These are phyloP conservation scores for Elsinoe batatas DNA, from an alignment of 2,329 filamentous ascomycete species.

Conservation along the genomic window DNA sequence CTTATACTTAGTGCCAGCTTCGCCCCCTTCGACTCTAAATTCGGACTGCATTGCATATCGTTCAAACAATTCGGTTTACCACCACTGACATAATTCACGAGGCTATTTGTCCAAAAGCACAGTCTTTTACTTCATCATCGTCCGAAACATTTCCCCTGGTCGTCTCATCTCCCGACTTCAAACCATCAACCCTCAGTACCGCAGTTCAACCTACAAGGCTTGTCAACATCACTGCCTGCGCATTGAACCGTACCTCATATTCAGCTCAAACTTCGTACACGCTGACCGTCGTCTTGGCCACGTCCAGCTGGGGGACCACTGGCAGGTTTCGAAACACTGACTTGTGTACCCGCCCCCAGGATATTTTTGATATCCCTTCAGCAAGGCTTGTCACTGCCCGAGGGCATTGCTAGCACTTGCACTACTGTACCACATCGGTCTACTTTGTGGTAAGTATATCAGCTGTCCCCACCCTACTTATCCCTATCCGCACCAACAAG, in stretches of 20 bases:
- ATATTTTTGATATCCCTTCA: conserved; percentile 1
- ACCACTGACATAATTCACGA: not conserved
- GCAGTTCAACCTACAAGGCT: not conserved
- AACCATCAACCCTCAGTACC: not conserved
- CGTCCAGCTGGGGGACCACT: not conserved
- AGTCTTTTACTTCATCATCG: not conserved
- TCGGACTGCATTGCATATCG: conserved; percentile 6
- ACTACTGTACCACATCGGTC: not conserved
- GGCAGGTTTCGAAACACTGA: conserved; percentile 10
- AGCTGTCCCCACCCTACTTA: not conserved
- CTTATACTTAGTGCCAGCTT: conserved; percentile 14
- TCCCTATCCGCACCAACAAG: conserved; percentile 7
- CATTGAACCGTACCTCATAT: not conserved
- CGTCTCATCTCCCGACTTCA: conserved; percentile 2
- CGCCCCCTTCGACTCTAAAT: conserved; percentile 13
- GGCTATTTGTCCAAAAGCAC: not conserved
- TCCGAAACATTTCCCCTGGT: not conserved
- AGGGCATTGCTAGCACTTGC: conserved; percentile 6
- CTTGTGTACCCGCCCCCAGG: not conserved
- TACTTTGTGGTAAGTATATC: conserved; percentile 6
- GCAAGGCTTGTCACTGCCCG: conserved; percentile 11
- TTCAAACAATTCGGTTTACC: not conserved
- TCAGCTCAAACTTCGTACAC: not conserved
- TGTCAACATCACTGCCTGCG: not conserved
- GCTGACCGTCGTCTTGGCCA: not conserved